These are phyloP conservation scores for Speleostelium caveatum DNA, from an alignment of 78 protist genomes.

Conservation along the genomic window DNA sequence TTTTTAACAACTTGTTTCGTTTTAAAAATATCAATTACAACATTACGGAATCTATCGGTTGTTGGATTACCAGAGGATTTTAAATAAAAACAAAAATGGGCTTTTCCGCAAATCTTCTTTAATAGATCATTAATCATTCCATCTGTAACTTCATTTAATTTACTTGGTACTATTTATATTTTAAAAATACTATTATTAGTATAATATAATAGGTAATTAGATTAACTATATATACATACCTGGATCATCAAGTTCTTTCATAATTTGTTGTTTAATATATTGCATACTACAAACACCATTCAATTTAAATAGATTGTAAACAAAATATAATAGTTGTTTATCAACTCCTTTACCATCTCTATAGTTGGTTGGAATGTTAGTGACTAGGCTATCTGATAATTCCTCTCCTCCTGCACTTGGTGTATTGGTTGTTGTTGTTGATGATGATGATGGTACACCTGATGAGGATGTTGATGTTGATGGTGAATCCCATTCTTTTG, in stretches of 20 bases:
- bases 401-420: not conserved
- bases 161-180: not conserved
- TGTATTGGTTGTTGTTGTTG: not conserved
- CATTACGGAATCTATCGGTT: constrained; percentile 54
- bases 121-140: constrained; percentile 9
- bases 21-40: constrained; percentile 36
- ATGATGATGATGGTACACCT: not conserved
- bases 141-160: constrained; percentile 4
- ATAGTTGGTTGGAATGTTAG: constrained; percentile 25
- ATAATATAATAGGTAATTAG: not conserved
- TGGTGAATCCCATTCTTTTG: too few relatives aligned
- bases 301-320: constrained; percentile 31
- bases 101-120: not conserved
- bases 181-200: not conserved
- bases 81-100: constrained; percentile 19
- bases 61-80: constrained; percentile 37
- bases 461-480: not conserved
- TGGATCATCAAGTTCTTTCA: not conserved
- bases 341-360: constrained; percentile 41
- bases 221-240: constrained; percentile 1
- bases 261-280: constrained; percentile 31
- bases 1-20: constrained; percentile 23
- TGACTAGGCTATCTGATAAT: not conserved
- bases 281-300: constrained; percentile 47
- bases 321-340: constrained; percentile 43